These are phyloP conservation scores for Thuja plicata DNA, from an alignment of 83 land plant genomes.

Conservation along the genomic window DNA sequence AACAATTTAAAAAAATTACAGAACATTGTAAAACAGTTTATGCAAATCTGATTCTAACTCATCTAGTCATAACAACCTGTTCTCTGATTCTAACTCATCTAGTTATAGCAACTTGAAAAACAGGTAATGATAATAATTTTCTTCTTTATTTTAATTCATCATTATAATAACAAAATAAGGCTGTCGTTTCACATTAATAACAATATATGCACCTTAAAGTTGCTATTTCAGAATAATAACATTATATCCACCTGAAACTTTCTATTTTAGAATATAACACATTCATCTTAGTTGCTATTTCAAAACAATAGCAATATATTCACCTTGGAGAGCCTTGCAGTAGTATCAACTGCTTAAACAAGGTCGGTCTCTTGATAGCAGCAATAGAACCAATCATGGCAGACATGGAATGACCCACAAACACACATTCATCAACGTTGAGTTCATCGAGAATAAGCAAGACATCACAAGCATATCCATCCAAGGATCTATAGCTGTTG, in stretches of 20 bases:
- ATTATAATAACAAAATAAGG: too few species aligned
- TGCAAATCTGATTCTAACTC: too few species aligned
- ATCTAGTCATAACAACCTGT: too few species aligned
- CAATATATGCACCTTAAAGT: slow-evolving; percentile 36
- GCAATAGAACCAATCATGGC: slow-evolving; percentile 58
- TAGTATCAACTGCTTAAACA: slow-evolving; percentile 38
- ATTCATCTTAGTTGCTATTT: too few species aligned
- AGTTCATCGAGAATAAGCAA: slow-evolving; percentile 28
- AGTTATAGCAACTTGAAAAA: too few species aligned
- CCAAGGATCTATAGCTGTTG: slow-evolving; percentile 18
- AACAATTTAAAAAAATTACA: too few species aligned
- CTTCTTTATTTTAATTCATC: too few species aligned
- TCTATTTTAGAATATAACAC: background rate
- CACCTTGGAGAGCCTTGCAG: slow-evolving; percentile 47
- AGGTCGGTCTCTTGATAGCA: slow-evolving; percentile 27
- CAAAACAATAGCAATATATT: background rate
- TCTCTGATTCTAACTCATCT: too few species aligned
- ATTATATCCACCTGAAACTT: background rate
- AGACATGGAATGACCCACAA: slow-evolving; percentile 53
- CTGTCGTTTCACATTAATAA: background rate
- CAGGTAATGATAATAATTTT: too few species aligned
- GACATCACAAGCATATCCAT: slow-evolving; percentile 34
- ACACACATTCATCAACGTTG: slow-evolving; percentile 21
- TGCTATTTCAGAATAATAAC: background rate
- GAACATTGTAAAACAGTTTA: too few species aligned